Base-by-base conservation (phyloP, 2,329 filamentous ascomycete genomes). In the Aschersonia sp. region DNA sequence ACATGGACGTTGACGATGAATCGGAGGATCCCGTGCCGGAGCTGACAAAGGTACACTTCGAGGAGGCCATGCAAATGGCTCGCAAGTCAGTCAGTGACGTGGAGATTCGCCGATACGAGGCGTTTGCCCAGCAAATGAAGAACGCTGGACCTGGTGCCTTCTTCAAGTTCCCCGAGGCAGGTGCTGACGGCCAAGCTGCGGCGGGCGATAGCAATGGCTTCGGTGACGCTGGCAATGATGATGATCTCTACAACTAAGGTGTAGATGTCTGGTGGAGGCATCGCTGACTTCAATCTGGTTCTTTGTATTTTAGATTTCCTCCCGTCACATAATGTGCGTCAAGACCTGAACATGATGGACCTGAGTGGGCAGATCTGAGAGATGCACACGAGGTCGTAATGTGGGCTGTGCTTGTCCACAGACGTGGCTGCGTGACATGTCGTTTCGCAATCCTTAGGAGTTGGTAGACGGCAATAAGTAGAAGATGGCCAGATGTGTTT, bases 51-150 rank as follows among this genome's bases (percentile, higher is more conserved):
- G 85, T 83, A 50, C 92, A 98, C 71, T 98, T 98, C 63, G 90
- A 97, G 73, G 92, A 98, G 76, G 92, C 92, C 43, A 98, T 98
- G 92, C 81, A 85, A 67, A 83, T 84, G 67, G 92, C 92, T 54
- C 85, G 92, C 67, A 81, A 86, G 63, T 97, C 92, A 31, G 92
- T 98, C 57, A 89, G 80, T 49, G 92, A 98, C 57, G 90, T 97
- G 29, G 92, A 98, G 76, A 94, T 98, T 60, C 85, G 92, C 62
- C 84, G 90, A 52, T 98, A 98, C 71, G 92, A 98, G 76, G 90
- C 92, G 5, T 98, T 98, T 60, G 86, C 90, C 41, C 90, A 97
- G 72, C 90, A 90, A 66, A 94, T 98, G 88, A 98, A 98, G 85
- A 95, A 94, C 65, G 82, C 87, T 51, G 89, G 88, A 46, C 89